Evolutionary conservation across 768 basidiomycete genomes (phyloP).

Genomic region (Xerocomus brunneocitrinus): DNA sequence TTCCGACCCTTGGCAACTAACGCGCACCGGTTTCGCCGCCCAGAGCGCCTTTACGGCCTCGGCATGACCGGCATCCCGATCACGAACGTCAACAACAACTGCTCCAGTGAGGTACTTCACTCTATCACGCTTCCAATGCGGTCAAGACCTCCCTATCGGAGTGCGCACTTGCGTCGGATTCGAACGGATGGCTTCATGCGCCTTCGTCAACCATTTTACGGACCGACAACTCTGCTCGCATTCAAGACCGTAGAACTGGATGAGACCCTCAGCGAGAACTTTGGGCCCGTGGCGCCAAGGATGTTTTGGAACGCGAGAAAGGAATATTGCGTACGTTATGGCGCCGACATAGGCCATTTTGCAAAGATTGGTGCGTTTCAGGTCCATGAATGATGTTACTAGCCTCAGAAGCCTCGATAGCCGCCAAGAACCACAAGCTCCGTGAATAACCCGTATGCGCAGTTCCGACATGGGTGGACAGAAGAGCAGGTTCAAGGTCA

Average conservation of each 20-base stretch:
- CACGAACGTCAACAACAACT: slow-evolving; percentile 39
- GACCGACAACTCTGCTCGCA: slow-evolving; percentile 38
- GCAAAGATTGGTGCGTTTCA: slow-evolving; percentile 64
- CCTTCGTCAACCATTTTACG: slow-evolving; percentile 59
- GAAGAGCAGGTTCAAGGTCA: slow-evolving; percentile 70
- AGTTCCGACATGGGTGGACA: slow-evolving; percentile 73
- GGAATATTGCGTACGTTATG: slow-evolving; percentile 71
- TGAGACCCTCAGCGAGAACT: slow-evolving; percentile 45
- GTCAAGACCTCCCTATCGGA: slow-evolving; percentile 49
- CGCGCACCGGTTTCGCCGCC: background rate
- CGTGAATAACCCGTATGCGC: slow-evolving; percentile 75
- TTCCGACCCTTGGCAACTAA: too few relatives aligned
- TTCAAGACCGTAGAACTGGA: slow-evolving; percentile 45
- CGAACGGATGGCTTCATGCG: slow-evolving; percentile 76
- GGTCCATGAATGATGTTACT: background rate
- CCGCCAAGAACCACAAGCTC: slow-evolving; percentile 80
- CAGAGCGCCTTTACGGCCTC: slow-evolving; percentile 76
- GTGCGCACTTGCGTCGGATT: slow-evolving; percentile 78
- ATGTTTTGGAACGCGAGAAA: slow-evolving; percentile 67
- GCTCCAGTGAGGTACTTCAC: background rate
- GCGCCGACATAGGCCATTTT: slow-evolving; percentile 56
- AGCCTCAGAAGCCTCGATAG: slow-evolving; percentile 29
- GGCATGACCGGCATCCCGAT: slow-evolving; percentile 80
- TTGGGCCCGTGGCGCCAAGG: slow-evolving; percentile 63
- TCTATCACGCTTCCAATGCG: too few relatives aligned